phyloP scores from a whole-genome alignment of 2,329 filamentous ascomycete genomes.

The Arachnopeziza araneosa region DNA sequence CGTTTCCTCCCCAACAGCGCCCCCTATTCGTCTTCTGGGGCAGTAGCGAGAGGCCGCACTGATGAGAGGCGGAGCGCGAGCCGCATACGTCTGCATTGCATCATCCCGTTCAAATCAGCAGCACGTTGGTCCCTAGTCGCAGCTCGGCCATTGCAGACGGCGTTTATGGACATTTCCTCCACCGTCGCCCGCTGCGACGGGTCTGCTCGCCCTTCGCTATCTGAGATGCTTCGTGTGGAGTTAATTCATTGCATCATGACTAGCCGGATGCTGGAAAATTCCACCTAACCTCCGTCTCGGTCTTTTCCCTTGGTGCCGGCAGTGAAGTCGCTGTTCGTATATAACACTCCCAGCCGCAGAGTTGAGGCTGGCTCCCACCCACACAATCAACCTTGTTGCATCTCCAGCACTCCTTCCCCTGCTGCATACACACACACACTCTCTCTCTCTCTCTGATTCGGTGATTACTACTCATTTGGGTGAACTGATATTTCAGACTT shows the following conservation, averaged over 20 bases:
- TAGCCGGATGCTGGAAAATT: too few species aligned
- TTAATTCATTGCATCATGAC: too few species aligned
- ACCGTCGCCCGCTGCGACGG: too few species aligned
- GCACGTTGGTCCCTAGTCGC: not conserved
- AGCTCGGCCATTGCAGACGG: not conserved
- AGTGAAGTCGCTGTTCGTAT: not conserved
- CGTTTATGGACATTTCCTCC: not conserved
- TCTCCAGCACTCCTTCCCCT: not conserved
- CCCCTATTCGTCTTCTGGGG: not conserved
- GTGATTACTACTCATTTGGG: not conserved
- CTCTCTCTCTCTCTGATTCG: too few species aligned
- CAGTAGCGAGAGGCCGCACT: not conserved
- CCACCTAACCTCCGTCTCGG: too few species aligned
- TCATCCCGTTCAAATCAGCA: not conserved
- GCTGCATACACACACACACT: not conserved
- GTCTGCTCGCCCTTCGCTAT: too few species aligned
- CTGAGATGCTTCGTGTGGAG: too few species aligned
- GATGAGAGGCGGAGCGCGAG: not conserved
- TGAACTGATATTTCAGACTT: not conserved
- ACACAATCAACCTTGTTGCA: not conserved
- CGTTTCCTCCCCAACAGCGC: too few species aligned
- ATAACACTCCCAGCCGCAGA: not conserved
- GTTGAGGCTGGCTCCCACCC: not conserved
- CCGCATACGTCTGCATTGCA: not conserved
- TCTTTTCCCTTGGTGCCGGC: too few species aligned